These are phyloP conservation scores for Phytophthora ohioensis DNA, from an alignment of 352 stramenopile genomes.

Conservation along the genomic window DNA sequence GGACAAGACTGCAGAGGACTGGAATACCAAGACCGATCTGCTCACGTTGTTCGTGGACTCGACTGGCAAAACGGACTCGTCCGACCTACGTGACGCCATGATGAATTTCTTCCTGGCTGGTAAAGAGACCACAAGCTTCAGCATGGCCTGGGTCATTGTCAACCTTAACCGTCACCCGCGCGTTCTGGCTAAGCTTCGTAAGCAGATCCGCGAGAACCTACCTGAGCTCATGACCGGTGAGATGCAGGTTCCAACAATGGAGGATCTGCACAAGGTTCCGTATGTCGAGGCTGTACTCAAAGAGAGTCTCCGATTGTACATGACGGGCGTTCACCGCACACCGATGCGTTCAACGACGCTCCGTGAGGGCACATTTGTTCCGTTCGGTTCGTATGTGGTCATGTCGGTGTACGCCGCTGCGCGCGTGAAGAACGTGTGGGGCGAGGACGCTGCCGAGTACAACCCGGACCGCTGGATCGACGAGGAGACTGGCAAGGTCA, in stretches of 20 bases:
- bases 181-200: slow-evolving; percentile 50
- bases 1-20: slow-evolving; percentile 26
- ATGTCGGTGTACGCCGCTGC: slow-evolving; percentile 64
- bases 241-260: slow-evolving; percentile 47
- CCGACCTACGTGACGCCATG: slow-evolving; percentile 63
- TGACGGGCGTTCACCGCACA: slow-evolving; percentile 51
- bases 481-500: slow-evolving; percentile 41
- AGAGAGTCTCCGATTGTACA: slow-evolving; percentile 75
- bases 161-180: slow-evolving; percentile 62
- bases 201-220: slow-evolving; percentile 46
- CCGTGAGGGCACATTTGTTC: slow-evolving; percentile 62
- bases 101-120: slow-evolving; percentile 77
- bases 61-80: slow-evolving; percentile 42
- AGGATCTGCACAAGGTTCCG: slow-evolving; percentile 59
- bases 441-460: slow-evolving; percentile 51
- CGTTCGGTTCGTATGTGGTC: slow-evolving; percentile 53
- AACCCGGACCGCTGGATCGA: slow-evolving; percentile 68
- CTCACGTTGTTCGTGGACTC: slow-evolving; percentile 57
- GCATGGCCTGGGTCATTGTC: slow-evolving; percentile 66
- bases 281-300: slow-evolving; percentile 72
- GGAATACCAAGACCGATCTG: slow-evolving; percentile 44
- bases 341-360: slow-evolving; percentile 58
- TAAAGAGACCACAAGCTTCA: slow-evolving; percentile 68
- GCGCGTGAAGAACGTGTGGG: slow-evolving; percentile 58
- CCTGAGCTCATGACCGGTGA: slow-evolving; percentile 43